Conservation (phyloP, 1,284 basidiomycete genomes). For the Ustilago bromivora region DNA sequence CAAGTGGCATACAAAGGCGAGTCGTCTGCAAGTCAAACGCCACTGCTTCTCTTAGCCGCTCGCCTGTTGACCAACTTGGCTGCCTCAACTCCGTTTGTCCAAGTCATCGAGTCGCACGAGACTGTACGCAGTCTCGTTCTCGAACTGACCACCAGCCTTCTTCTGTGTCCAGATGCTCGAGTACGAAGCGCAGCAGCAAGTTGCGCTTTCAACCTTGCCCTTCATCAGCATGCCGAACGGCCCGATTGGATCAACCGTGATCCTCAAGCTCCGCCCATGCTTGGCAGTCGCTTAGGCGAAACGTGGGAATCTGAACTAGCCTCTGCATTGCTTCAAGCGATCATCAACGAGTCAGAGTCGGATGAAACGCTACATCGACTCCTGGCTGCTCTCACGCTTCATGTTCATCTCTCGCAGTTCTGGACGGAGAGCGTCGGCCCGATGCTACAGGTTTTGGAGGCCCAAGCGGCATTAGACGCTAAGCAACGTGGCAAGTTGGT, state of each 20-base stretch:
- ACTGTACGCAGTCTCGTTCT: conserved; percentile 67
- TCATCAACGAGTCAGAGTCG: conserved; percentile 77
- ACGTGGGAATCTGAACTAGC: conserved; percentile 83
- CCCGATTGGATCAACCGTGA: conserved; percentile 41
- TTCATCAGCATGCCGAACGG: conserved; percentile 49
- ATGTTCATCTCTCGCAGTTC: conserved; percentile 76
- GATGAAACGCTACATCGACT: conserved; percentile 80
- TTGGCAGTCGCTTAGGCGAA: conserved; percentile 74
- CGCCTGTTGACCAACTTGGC: conserved; percentile 82
- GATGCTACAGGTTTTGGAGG: conserved; percentile 79
- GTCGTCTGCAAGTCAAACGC: conserved; percentile 73
- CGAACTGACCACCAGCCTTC: conserved; percentile 75
- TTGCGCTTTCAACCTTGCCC: conserved; percentile 80
- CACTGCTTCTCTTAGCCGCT: conserved; percentile 74
- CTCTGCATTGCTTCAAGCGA: conserved; percentile 81
- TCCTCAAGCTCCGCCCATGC: conserved; percentile 72
- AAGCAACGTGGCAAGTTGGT: conserved; percentile 19
- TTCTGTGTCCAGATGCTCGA: conserved; percentile 77
- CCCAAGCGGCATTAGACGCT: conserved; percentile 15
- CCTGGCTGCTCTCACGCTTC: conserved; percentile 79
- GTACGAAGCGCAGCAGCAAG: conserved; percentile 85
- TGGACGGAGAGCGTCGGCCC: conserved; percentile 75
- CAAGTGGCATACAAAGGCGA: conserved; percentile 68
- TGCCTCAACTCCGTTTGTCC: conserved; percentile 71
- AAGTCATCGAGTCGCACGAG: conserved; percentile 75